These are phyloP conservation scores for Periconia sp. DNA, from an alignment of 2,329 filamentous ascomycete species.

Conservation along the genomic window DNA sequence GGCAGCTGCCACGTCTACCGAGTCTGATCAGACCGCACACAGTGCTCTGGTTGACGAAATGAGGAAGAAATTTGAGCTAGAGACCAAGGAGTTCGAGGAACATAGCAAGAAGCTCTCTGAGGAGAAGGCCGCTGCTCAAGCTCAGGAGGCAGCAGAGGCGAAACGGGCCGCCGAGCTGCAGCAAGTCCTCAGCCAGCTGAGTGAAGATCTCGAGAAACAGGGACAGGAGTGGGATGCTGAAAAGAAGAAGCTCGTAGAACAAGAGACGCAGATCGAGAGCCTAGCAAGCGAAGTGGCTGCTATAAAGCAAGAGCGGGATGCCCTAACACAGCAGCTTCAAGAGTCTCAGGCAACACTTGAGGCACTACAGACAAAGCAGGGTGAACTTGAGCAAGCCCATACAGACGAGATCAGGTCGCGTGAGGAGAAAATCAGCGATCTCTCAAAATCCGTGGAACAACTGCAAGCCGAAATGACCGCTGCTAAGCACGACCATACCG, in stretches of 20 bases:
- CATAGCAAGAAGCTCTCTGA: slow-evolving; percentile 37
- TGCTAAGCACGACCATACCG: slow-evolving; percentile 26
- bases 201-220: slow-evolving; percentile 42
- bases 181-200: slow-evolving; percentile 43
- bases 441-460: slow-evolving; percentile 31
- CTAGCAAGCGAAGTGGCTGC: slow-evolving; percentile 30
- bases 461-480: slow-evolving; percentile 29
- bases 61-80: slow-evolving; percentile 42
- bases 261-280: slow-evolving; percentile 32
- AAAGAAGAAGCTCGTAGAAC: slow-evolving; percentile 42
- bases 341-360: slow-evolving; percentile 32
- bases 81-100: slow-evolving; percentile 40
- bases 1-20: slow-evolving; percentile 20
- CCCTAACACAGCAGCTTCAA: slow-evolving; percentile 24
- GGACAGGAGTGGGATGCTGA: slow-evolving; percentile 43
- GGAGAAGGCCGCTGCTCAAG: slow-evolving; percentile 37
- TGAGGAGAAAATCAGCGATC: slow-evolving; percentile 36
- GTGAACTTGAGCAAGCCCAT: slow-evolving; percentile 35
- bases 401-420: slow-evolving; percentile 30
- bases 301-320: slow-evolving; percentile 33
- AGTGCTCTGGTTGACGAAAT: slow-evolving; percentile 37
- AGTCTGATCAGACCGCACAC: slow-evolving; percentile 27
- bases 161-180: slow-evolving; percentile 41
- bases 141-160: slow-evolving; percentile 38
- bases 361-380: slow-evolving; percentile 28